These are phyloP conservation scores for Geosmithia flava DNA, from an alignment of 2,329 filamentous ascomycete species.

Conservation along the genomic window DNA sequence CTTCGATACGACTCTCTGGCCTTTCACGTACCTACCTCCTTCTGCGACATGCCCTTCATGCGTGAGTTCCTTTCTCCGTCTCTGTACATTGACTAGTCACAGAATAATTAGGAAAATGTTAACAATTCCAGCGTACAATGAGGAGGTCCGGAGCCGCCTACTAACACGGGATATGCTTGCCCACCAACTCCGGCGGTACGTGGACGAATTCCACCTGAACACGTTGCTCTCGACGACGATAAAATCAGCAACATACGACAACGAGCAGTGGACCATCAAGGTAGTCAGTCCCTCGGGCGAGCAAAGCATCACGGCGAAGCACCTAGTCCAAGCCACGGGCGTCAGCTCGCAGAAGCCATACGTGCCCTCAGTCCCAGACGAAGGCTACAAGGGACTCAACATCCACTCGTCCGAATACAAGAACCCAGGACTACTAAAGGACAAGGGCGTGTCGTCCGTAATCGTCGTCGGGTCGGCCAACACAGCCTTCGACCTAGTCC, in stretches of 20 bases:
- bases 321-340: conserved; percentile 14
- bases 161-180: conserved; percentile 12
- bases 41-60: conserved; percentile 6
- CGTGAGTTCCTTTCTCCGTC: neutral
- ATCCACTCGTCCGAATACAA: conserved; percentile 12
- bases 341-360: conserved; percentile 10
- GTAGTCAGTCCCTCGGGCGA: conserved; percentile 6
- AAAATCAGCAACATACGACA: conserved; percentile 11
- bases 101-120: conserved; percentile 7
- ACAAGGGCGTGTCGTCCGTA: conserved; percentile 12
- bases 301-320: conserved; percentile 6
- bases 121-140: conserved; percentile 5
- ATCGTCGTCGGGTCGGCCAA: conserved; percentile 25
- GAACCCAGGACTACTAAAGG: conserved; percentile 7
- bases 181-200: conserved; percentile 12
- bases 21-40: conserved; percentile 23
- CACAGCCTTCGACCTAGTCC: conserved; percentile 25
- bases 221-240: conserved; percentile 15
- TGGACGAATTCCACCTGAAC: conserved; percentile 17
- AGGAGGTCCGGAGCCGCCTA: conserved; percentile 5
- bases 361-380: conserved; percentile 9
- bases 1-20: conserved; percentile 21
- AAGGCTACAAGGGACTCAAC: conserved; percentile 8
- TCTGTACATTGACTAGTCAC: too few relatives aligned
- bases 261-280: conserved; percentile 12